Evolutionary conservation across 1,284 basidiomycete genomes (phyloP).

Genomic region (Cronartium ribicola): DNA sequence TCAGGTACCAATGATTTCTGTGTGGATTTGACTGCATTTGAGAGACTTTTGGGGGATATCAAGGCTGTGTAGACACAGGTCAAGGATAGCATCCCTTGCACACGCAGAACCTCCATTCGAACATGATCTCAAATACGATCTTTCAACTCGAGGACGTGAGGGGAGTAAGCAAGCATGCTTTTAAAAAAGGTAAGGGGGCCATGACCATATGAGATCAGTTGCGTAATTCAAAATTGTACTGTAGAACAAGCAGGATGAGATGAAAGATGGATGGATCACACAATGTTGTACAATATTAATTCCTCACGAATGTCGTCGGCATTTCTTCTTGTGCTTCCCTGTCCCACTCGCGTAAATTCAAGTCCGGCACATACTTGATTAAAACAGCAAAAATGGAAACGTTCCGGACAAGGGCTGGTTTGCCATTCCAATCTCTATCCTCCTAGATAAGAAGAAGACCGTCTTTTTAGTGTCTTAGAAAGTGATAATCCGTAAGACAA

Average conservation of each 20-base stretch:
- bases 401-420: background rate
- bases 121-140: too few relatives aligned
- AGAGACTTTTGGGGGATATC: constrained; percentile 23
- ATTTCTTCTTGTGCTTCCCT: background rate
- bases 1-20: constrained; percentile 26
- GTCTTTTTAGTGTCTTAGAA: background rate
- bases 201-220: too few relatives aligned
- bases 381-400: background rate
- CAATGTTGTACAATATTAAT: too few relatives aligned
- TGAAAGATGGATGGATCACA: too few relatives aligned
- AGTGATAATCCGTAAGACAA: background rate
- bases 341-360: background rate
- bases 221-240: too few relatives aligned
- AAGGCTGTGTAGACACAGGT: constrained; percentile 1
- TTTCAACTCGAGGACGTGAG: too few relatives aligned
- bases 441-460: background rate
- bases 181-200: too few relatives aligned
- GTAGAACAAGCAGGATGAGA: too few relatives aligned
- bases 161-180: too few relatives aligned
- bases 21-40: constrained; percentile 19
- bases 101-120: too few relatives aligned
- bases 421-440: background rate
- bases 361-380: background rate
- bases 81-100: too few relatives aligned
- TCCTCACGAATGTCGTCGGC: background rate